Percentiles rank a stretch among this genome's conserved stretches.
phyloP scores from a whole-genome alignment of 176 grass and related monocot species.

The Elymus sibiricus region DNA sequence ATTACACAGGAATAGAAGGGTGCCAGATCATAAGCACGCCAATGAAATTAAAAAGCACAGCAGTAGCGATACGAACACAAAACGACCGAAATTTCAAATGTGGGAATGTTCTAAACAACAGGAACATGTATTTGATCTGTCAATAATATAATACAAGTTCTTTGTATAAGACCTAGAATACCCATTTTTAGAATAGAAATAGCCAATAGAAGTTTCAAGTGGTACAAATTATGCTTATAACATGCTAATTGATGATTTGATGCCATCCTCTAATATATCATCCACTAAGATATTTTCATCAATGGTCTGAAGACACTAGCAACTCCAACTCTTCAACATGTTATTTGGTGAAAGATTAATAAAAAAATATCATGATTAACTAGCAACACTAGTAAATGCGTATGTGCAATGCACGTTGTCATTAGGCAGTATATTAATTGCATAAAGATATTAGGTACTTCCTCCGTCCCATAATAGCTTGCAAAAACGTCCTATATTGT shows the following conservation, averaged over 20 bases:
- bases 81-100: background rate
- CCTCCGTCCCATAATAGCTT: too few relatives aligned
- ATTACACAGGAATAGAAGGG: background rate
- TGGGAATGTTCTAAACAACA: background rate
- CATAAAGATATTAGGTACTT: too few relatives aligned
- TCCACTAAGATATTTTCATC: slow-evolving; percentile 3
- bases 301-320: background rate
- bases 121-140: background rate
- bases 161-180: background rate
- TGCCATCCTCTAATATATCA: background rate
- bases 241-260: background rate
- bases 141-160: background rate
- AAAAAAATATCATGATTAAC: too few relatives aligned
- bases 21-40: background rate
- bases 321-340: background rate
- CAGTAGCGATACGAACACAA: background rate
- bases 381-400: too few relatives aligned
- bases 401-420: too few relatives aligned
- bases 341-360: background rate
- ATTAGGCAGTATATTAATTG: too few relatives aligned
- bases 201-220: background rate
- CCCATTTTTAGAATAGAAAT: background rate
- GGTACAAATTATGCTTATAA: background rate
- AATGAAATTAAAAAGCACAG: background rate
- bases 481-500: too few relatives aligned